Percentiles rank a stretch among this genome's conserved stretches.
These are phyloP conservation scores for Claviceps sp. DNA, from an alignment of 2,329 filamentous ascomycete species.

Conservation along the genomic window DNA sequence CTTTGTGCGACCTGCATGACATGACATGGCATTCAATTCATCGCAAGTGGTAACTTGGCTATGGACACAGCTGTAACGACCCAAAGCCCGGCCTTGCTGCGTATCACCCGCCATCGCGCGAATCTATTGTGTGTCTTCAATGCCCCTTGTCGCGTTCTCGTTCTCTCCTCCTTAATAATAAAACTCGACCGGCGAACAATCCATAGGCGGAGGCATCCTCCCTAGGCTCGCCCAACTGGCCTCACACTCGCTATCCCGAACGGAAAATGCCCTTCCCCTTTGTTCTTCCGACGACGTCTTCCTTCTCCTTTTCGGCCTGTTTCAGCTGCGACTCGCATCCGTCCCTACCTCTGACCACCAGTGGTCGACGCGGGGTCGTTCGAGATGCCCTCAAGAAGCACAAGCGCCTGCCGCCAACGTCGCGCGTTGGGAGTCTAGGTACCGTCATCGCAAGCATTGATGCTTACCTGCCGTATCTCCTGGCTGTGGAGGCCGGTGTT, in stretches of 20 bases:
- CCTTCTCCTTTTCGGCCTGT: conserved; percentile 66
- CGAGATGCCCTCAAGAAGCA: conserved; percentile 76
- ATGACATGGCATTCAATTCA: too few relatives aligned
- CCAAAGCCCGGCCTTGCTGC: background rate
- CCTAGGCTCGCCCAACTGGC: background rate
- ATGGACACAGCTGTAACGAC: background rate
- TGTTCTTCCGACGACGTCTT: conserved; percentile 75
- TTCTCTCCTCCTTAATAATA: background rate
- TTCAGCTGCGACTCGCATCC: conserved; percentile 75
- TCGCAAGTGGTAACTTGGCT: background rate
- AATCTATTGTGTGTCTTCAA: background rate
- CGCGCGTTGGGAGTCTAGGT: conserved; percentile 57
- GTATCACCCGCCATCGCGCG: background rate
- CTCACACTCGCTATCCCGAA: background rate
- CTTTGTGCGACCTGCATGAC: too few relatives aligned
- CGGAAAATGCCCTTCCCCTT: conserved; percentile 77
- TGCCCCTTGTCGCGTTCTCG: background rate
- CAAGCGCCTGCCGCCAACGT: conserved; percentile 65
- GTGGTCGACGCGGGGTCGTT: conserved; percentile 71
- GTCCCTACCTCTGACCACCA: conserved; percentile 69
- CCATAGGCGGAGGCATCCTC: background rate
- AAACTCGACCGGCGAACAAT: background rate
- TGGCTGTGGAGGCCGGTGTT: conserved; percentile 64
- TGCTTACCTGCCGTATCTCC: conserved; percentile 71
- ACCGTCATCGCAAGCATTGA: conserved; percentile 56